Conservation (phyloP, 2,329 filamentous ascomycete species). For the Dothistroma pini region DNA sequence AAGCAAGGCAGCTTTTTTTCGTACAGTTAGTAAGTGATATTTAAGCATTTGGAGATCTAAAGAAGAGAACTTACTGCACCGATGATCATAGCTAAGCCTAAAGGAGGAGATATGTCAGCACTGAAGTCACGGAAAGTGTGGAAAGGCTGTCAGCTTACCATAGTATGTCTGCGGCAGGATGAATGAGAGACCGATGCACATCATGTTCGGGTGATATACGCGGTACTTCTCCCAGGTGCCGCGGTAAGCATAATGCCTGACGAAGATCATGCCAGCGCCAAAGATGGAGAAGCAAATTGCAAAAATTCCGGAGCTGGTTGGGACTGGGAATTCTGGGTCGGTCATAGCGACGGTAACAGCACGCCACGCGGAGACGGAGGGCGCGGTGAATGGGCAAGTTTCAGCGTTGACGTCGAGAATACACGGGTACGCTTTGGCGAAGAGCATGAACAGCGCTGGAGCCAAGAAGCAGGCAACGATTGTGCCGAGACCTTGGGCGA, state of each 20-base stretch:
- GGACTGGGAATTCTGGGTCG: constrained; percentile 54
- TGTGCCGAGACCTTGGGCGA: constrained; percentile 61
- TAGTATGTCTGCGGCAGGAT: constrained; percentile 56
- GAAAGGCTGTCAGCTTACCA: constrained; percentile 19
- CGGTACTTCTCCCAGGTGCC: constrained; percentile 54
- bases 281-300: constrained; percentile 54
- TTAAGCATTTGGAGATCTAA: not conserved
- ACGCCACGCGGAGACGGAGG: constrained; percentile 63
- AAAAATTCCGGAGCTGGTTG: constrained; percentile 55
- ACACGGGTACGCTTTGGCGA: constrained; percentile 65
- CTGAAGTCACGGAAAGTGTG: too few species aligned
- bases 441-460: constrained; percentile 64
- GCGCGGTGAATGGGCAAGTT: constrained; percentile 58
- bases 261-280: constrained; percentile 50
- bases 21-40: too few species aligned
- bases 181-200: constrained; percentile 55
- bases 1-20: constrained; percentile 42
- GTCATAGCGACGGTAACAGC: constrained; percentile 63
- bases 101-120: too few species aligned
- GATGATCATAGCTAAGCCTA: constrained; percentile 53
- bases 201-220: constrained; percentile 59
- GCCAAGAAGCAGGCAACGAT: constrained; percentile 64
- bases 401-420: constrained; percentile 52
- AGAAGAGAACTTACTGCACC: constrained; percentile 39
- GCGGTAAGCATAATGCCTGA: constrained; percentile 54